Conservation (phyloP, 495 filamentous ascomycete genomes). For the Rusavskia elegans region DNA sequence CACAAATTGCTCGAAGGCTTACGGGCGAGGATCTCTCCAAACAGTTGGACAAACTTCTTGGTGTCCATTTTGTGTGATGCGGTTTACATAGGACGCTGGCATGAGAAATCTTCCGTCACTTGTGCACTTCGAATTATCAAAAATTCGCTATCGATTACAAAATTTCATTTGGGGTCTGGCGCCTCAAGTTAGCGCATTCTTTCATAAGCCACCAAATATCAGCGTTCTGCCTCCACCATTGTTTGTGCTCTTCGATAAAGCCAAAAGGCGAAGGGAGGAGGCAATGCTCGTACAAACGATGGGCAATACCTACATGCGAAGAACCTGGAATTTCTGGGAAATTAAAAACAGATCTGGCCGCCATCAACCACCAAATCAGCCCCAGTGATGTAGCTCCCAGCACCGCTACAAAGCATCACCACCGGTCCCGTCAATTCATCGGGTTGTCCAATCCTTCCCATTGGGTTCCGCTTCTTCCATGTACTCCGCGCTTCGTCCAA, state of each 20-base stretch:
- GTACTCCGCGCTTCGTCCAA: slow-evolving; percentile 34
- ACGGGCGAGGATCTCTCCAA: slow-evolving; percentile 29
- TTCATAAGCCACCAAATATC: no score
- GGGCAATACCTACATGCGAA: background rate
- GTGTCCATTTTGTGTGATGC: slow-evolving; percentile 23
- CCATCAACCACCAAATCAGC: slow-evolving; percentile 44
- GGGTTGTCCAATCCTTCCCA: slow-evolving; percentile 51
- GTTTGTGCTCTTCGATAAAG: no score
- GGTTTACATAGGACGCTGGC: background rate
- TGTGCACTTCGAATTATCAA: background rate
- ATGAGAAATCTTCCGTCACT: background rate
- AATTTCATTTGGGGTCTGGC: background rate
- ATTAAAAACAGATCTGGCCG: slow-evolving; percentile 16
- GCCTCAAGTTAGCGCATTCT: slow-evolving; percentile 32
- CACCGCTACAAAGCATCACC: slow-evolving; percentile 43
- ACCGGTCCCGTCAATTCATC: slow-evolving; percentile 52
- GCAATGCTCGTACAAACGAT: no score
- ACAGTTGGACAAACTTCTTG: slow-evolving; percentile 27
- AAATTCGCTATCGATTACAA: background rate
- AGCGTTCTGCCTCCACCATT: no score
- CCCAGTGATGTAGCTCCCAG: slow-evolving; percentile 55
- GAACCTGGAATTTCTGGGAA: no score
- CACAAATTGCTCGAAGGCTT: slow-evolving; percentile 6
- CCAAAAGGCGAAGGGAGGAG: no score
- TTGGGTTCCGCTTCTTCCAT: slow-evolving; percentile 48